Evolutionary conservation across 257 asterid species (phyloP).

Genomic region (Solanum clarkiae): DNA sequence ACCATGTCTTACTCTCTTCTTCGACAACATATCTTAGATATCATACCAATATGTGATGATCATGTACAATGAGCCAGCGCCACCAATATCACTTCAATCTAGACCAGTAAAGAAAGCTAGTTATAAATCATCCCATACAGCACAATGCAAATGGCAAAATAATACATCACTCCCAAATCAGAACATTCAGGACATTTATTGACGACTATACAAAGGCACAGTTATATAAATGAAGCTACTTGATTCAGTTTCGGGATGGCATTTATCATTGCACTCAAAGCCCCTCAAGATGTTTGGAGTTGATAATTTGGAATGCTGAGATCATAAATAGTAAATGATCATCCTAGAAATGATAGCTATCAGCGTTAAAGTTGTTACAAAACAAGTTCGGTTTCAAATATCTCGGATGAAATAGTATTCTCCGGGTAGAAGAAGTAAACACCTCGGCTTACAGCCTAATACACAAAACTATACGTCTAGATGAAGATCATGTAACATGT

Average conservation of each 20-base stretch:
- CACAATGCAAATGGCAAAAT: not conserved
- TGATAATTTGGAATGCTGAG: not conserved
- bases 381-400: not conserved
- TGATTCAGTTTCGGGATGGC: not conserved
- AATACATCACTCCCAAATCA: not conserved
- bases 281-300: not conserved
- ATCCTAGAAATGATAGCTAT: not conserved
- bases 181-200: not conserved
- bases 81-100: not conserved
- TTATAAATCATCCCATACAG: not conserved
- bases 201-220: not conserved
- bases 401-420: not conserved
- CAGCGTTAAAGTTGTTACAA: not conserved
- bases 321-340: not conserved
- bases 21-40: slow-evolving; percentile 49
- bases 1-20: slow-evolving; percentile 38
- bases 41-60: slow-evolving; percentile 32
- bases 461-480: not conserved
- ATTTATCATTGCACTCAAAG: not conserved
- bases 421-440: not conserved
- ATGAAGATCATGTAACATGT: not conserved
- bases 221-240: not conserved
- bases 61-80: not conserved
- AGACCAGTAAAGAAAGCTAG: not conserved
- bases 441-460: not conserved